phyloP scores from a whole-genome alignment of 1,284 basidiomycete genomes.

The Sphaerobolus stellatus region DNA sequence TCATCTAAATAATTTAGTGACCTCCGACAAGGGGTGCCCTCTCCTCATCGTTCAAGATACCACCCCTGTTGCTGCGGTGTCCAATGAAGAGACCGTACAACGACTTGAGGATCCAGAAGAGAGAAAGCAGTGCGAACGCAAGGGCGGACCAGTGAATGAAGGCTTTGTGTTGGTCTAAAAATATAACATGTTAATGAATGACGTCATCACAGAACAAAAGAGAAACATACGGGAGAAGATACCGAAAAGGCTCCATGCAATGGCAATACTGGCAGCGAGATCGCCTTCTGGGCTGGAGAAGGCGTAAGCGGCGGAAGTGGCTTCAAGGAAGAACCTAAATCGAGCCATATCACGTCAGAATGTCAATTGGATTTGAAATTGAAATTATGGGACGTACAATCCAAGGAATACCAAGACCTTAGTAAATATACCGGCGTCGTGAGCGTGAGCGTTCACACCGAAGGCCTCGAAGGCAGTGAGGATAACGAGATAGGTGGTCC shows the following conservation, averaged over 20 bases:
- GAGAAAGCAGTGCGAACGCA: slow-evolving; percentile 81
- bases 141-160: slow-evolving; percentile 92
- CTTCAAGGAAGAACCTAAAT: slow-evolving; percentile 85
- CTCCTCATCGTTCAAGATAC: slow-evolving; percentile 80
- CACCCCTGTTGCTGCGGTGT: slow-evolving; percentile 37
- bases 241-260: slow-evolving; percentile 81
- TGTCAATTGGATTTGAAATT: slow-evolving; percentile 15
- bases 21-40: slow-evolving; percentile 70
- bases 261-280: slow-evolving; percentile 83
- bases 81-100: slow-evolving; percentile 50
- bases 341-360: slow-evolving; percentile 3
- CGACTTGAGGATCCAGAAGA: slow-evolving; percentile 82
- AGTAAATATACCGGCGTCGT: slow-evolving; percentile 82
- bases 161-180: slow-evolving; percentile 42
- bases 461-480: slow-evolving; percentile 90
- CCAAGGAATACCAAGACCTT: slow-evolving; percentile 93
- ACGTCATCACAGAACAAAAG: not conserved
- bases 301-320: slow-evolving; percentile 87
- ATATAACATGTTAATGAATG: slow-evolving; percentile 21
- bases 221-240: slow-evolving; percentile 58
- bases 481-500: slow-evolving; percentile 90
- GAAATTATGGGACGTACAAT: slow-evolving; percentile 44
- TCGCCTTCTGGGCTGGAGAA: slow-evolving; percentile 89
- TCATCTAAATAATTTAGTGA: slow-evolving; percentile 36
- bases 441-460: slow-evolving; percentile 68